Conservation (phyloP, 768 basidiomycete species). For the Mycena amicta region DNA sequence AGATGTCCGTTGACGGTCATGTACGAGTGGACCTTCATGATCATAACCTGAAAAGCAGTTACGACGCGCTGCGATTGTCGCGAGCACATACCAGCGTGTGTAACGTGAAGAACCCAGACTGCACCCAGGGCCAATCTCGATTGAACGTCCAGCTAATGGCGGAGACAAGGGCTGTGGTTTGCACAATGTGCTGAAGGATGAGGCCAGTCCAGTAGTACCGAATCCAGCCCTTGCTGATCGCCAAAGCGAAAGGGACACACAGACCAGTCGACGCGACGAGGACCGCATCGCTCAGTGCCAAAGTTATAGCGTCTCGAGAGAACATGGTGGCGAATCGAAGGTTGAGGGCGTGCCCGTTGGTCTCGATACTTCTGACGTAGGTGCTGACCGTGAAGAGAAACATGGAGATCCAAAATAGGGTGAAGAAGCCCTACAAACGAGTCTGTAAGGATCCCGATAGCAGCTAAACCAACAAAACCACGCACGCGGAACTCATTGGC, state of each 20-base stretch:
- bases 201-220: slow-evolving; percentile 77
- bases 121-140: slow-evolving; percentile 96
- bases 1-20: slow-evolving; percentile 86
- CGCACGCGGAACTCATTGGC: slow-evolving; percentile 84
- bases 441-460: neutral
- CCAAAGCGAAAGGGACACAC: slow-evolving; percentile 85
- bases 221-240: slow-evolving; percentile 77
- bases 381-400: slow-evolving; percentile 81
- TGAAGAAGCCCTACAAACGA: slow-evolving; percentile 81
- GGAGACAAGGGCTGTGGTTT: slow-evolving; percentile 69
- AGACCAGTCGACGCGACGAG: slow-evolving; percentile 76
- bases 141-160: slow-evolving; percentile 92
- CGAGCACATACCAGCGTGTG: slow-evolving; percentile 71
- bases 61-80: neutral
- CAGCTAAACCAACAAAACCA: slow-evolving; percentile 6
- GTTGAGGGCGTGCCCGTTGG: slow-evolving; percentile 76
- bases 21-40: slow-evolving; percentile 98
- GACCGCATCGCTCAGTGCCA: slow-evolving; percentile 82
- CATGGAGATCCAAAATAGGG: slow-evolving; percentile 90
- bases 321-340: slow-evolving; percentile 85
- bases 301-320: slow-evolving; percentile 78
- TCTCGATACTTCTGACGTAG: slow-evolving; percentile 75
- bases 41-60: slow-evolving; percentile 57
- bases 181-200: slow-evolving; percentile 78
- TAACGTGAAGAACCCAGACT: slow-evolving; percentile 85